Evolutionary conservation across 257 asterid genomes (phyloP), one percentile per base, ranked within the genome.

Genomic region (Paraleonurus japonicus): DNA sequence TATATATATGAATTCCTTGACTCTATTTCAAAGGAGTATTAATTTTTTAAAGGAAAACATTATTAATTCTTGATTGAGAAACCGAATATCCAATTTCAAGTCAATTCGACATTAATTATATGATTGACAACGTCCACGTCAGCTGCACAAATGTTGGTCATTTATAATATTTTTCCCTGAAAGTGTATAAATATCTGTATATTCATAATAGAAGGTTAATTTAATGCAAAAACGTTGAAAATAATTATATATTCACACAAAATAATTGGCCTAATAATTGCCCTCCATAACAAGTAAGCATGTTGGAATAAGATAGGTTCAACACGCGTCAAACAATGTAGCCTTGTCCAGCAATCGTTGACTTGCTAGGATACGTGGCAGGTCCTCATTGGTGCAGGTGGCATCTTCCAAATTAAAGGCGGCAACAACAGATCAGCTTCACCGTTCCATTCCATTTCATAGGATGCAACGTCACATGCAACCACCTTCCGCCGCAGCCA

Each of bases 311-410:
- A 32, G 67, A 58, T 47, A 13, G 41, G 28, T 4, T 53, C 2
- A 53, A 67, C 79, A 78, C 79, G 79, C 74, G 71, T 35, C 58
- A 3, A 5, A 51, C 5, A 17, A 5, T 8, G 28, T 11, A 51
- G 27, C 20, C 41, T n/a, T 24, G 41, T 15, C 48, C 20, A 20
- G 15, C 4, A 5, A 70, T 13, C 61, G 77, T 67, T 65, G 81
- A 76, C 78, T 1, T 20, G 9, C 7, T 7, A 13, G 9, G 11
- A 1, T 7, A 59, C 84, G 86, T 79, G 86, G 77, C 85, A 15
- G 22, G 0, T 1, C 15, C 4, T 15, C 51, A 77, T 2, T 55
- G 79, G 81, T 33, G 30, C 15, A 0, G 55, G 74, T 69, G 76
- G 70, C 76, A 78, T n/a, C 65, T 69, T 48, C 65, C 65, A 54